These are phyloP conservation scores for Aureobasidium sp. DNA, from an alignment of 2,329 filamentous ascomycete genomes.

Conservation along the genomic window DNA sequence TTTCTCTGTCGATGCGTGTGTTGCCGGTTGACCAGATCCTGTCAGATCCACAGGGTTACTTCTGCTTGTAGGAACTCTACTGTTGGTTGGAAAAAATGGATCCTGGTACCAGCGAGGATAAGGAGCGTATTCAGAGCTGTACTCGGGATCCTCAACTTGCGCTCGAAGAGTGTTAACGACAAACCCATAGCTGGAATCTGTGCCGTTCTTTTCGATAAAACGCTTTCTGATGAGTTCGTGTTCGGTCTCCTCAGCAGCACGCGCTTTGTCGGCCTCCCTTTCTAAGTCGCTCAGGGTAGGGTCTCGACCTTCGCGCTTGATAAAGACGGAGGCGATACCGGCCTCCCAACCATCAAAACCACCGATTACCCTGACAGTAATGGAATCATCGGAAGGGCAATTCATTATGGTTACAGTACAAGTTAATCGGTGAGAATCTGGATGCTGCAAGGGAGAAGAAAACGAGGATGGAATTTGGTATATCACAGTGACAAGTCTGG, in stretches of 20 bases:
- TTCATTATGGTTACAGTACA: not conserved
- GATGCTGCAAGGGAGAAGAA: not conserved
- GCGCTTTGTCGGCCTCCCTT: too few species aligned
- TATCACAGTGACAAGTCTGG: not conserved
- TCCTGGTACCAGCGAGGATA: not conserved
- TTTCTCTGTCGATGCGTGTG: not conserved
- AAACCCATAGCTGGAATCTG: not conserved
- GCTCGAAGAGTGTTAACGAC: accelerated
- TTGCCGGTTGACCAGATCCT: not conserved
- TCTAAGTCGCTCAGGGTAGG: not conserved
- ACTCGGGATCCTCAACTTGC: not conserved
- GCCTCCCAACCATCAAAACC: not conserved
- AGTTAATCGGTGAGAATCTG: not conserved
- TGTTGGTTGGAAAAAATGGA: not conserved
- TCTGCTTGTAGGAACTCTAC: not conserved
- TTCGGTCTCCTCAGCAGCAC: too few species aligned
- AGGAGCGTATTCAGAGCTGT: not conserved
- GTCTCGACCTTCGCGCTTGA: not conserved
- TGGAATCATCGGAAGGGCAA: not conserved
- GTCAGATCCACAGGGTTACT: not conserved
- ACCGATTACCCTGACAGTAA: not conserved
- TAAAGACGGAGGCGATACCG: not conserved
- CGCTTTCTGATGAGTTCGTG: not conserved
- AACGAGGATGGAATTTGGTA: not conserved
- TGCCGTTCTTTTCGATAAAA: not conserved